Evolutionary conservation across 192 early-diverging fungal genomes (phyloP), one percentile per base, ranked within the genome.

Genomic region (Dissophora ornata): DNA sequence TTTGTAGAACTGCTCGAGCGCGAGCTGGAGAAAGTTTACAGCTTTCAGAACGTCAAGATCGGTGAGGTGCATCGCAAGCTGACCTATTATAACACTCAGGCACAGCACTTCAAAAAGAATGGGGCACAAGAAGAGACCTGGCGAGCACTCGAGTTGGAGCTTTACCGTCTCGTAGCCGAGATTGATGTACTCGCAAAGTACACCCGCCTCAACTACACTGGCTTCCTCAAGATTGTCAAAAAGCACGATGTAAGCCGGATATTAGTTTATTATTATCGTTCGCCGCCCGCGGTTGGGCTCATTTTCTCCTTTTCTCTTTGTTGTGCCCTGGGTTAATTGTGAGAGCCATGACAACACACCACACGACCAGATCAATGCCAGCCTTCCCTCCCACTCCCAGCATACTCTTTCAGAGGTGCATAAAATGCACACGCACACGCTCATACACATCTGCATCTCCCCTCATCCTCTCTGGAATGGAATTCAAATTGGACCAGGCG

Each of bases 191-290:
- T 94, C 24, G 87, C 92, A 34, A 89, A 88, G 69, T 94, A 87
- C 61, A 87, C 89, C 1, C 86, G 92, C 10, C 82, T 94, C 57
- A 94, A 94, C 83, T 94, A 92, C 67, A 92, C 93, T n/a, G 93
- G 90, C 8, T 92, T 94, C 56, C 82, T 91, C 44, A 92, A 97
- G 84, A 97, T 98, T 75, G 87, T 99, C 74, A 99, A 99, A 82
- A 99, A 99, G 81, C 97, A 99, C 77, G 97, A 99, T 85, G 73
- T 77, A 67, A 67, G 25, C 26, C 22, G 26, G 49, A 25, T 25
- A 29, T 29, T 45, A n/a, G 49, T 51, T 51, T 51, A 51, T 51
- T 41, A 56, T 38, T 56, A 41, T 56, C 22, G 30, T n/a, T 18
- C 44, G 18, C 44, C 44, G 44, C 44, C n/a, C 9, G 12, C 12